Percentiles rank a stretch among this genome's conserved stretches.
Evolutionary conservation across 768 basidiomycete genomes (phyloP).

Genomic region (Mycena epipterygia): DNA sequence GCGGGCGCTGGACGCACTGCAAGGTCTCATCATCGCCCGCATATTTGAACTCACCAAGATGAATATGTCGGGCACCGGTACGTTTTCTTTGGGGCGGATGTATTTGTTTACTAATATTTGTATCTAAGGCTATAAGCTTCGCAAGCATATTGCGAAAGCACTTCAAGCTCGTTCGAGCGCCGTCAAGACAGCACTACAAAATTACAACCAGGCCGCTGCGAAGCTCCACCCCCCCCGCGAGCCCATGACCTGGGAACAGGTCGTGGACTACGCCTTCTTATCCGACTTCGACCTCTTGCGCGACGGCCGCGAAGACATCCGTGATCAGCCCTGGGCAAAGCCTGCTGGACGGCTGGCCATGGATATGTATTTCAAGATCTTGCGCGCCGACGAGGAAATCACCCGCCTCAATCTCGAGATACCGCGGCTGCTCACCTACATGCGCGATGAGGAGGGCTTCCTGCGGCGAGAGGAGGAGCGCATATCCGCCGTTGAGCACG

Average conservation of each 20-base stretch:
- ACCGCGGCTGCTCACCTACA: slow-evolving; percentile 26
- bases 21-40: slow-evolving; percentile 25
- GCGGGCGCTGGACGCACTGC: slow-evolving; percentile 26
- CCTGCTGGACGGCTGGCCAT: slow-evolving; percentile 21
- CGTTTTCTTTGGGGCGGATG: neutral
- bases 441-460: slow-evolving; percentile 32
- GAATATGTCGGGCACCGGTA: slow-evolving; percentile 8
- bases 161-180: slow-evolving; percentile 33
- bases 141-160: slow-evolving; percentile 36
- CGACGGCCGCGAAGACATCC: slow-evolving; percentile 23
- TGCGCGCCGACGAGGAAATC: slow-evolving; percentile 39
- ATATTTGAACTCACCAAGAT: too few relatives aligned
- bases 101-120: neutral
- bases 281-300: slow-evolving; percentile 38
- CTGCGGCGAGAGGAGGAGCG: neutral
- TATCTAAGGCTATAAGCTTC: slow-evolving; percentile 33
- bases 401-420: slow-evolving; percentile 39
- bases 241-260: slow-evolving; percentile 37
- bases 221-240: slow-evolving; percentile 17
- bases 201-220: slow-evolving; percentile 31
- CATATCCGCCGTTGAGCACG: too few relatives aligned
- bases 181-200: slow-evolving; percentile 28
- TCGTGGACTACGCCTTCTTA: slow-evolving; percentile 33
- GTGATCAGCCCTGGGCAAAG: slow-evolving; percentile 25
- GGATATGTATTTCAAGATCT: slow-evolving; percentile 34